Evolutionary conservation across 2,329 filamentous ascomycete genomes (phyloP), one percentile per base, ranked within the genome.

Genomic region (Nectriaceae sp.): DNA sequence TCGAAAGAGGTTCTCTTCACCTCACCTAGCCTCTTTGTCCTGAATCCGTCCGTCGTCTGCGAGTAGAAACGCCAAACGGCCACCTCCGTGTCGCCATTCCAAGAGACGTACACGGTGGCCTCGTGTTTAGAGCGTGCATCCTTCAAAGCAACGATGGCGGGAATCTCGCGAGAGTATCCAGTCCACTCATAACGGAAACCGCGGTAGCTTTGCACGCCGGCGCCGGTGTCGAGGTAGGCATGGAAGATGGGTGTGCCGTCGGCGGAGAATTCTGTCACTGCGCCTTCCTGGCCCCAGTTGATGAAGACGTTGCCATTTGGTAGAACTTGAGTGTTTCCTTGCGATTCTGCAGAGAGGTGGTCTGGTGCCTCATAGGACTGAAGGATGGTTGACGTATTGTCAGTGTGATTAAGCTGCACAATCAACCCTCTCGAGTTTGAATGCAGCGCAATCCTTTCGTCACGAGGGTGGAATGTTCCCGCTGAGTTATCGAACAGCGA

Each of bases 211-310:
- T 78, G 74, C 1, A 79, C 72, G 60, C 60, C 61, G 52, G 63
- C 64, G 36, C 59, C 60, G 3, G 65, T 65, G 43, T 71, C 71
- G 29, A 82, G 67, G 55, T 77, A 76, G 5, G 70, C 70, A 49
- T 83, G 77, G 67, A 82, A 80, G 13, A 84, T 62, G 4, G 75
- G 60, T 3, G 69, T 65, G 8, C 79, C 80, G 16, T 75, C 70
- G 2, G 65, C 53, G 1, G 66, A 67, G 55, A 77, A 73, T 55
- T 77, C 76, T 2, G 75, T 79, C 18, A 78, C 54, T 3, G 72
- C 73, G 0, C 75, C 75, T 19, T 71, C 72, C 0, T 72, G 73
- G 2, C 82, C 81, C 81, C 81, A 85, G 54, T 79, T 79, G 40
- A 84, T 74, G 31, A 84, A 66, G 5, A 74, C 74, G 48, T 82